phyloP scores from a whole-genome alignment of 345 rosid genomes.

The Ailanthus altissimus region DNA sequence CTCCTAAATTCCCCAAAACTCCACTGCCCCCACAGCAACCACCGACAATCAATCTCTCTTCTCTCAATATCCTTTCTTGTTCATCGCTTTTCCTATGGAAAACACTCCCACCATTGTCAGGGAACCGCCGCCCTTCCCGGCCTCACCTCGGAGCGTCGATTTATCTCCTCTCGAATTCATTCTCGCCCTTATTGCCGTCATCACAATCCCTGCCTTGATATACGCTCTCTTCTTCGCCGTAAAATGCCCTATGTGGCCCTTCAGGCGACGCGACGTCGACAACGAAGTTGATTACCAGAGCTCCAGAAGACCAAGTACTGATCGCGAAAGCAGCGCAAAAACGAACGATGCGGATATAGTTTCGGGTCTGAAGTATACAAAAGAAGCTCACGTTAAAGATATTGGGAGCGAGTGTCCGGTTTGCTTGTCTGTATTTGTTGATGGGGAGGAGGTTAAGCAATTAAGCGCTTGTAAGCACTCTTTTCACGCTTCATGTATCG shows the following conservation, averaged over 20 bases:
- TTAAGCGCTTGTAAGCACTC: constrained; percentile 67
- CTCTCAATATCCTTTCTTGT: not conserved
- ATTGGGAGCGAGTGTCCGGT: constrained; percentile 73
- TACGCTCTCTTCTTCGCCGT: constrained; percentile 62
- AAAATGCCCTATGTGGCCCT: constrained; percentile 48
- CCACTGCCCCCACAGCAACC: constrained; percentile 6
- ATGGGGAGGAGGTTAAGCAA: constrained; percentile 57
- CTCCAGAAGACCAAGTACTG: not conserved
- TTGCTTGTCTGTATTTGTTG: constrained; percentile 55
- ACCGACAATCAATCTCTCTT: not conserved
- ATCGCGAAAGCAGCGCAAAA: not conserved
- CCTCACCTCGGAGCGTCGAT: constrained; percentile 51
- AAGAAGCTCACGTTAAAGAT: constrained; percentile 48
- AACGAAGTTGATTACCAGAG: not conserved
- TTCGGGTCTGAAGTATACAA: constrained; percentile 39
- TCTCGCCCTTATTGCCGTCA: constrained; percentile 62
- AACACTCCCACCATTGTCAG: constrained; percentile 24
- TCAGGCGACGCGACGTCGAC: constrained; percentile 12
- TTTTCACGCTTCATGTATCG: constrained; percentile 68
- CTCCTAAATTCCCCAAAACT: not conserved
- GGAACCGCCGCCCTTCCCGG: constrained; percentile 51
- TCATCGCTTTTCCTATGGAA: not conserved
- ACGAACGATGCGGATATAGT: constrained; percentile 11
- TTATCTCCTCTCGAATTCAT: constrained; percentile 67
- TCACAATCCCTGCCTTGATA: constrained; percentile 69